phyloP scores from a whole-genome alignment of 2,329 filamentous ascomycete species.

The Pseudocercospora musae region DNA sequence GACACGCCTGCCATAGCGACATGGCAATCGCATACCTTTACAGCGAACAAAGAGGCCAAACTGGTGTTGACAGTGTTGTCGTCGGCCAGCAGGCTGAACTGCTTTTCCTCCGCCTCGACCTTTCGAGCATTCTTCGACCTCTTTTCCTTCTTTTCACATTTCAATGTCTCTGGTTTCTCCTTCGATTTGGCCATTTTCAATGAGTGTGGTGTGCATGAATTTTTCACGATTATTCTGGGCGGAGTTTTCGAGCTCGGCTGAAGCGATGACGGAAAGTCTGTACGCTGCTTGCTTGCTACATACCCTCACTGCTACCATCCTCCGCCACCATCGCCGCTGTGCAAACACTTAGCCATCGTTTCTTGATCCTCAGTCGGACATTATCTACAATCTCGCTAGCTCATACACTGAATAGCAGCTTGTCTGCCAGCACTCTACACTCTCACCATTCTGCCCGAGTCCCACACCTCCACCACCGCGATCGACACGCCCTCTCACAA shows the following conservation, averaged over 20 bases:
- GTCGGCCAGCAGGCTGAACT: constrained; percentile 31
- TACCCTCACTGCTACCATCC: not conserved
- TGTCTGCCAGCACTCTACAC: not conserved
- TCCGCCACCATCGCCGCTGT: not conserved
- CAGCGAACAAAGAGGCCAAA: constrained; percentile 49
- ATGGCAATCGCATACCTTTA: constrained; percentile 30
- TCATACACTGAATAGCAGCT: not conserved
- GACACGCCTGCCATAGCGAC: not conserved
- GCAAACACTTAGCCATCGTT: not conserved
- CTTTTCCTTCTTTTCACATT: constrained; percentile 20
- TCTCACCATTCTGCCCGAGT: not conserved
- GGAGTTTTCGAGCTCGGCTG: not conserved
- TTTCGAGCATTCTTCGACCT: constrained; percentile 13
- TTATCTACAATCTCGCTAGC: not conserved
- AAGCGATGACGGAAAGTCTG: not conserved
- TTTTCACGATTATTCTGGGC: not conserved
- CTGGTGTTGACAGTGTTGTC: constrained; percentile 42
- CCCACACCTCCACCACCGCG: not conserved
- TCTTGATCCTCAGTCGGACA: not conserved
- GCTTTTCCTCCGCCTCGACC: constrained; percentile 12
- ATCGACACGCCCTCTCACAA: not conserved
- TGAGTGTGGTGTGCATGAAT: not conserved
- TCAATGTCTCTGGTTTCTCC: constrained; percentile 21
- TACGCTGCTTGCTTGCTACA: no score
- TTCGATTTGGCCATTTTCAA: constrained; percentile 19